Percentiles rank a stretch among this genome's conserved stretches.
phyloP scores from a whole-genome alignment of 768 basidiomycete species.

The Termitomyces sp. region DNA sequence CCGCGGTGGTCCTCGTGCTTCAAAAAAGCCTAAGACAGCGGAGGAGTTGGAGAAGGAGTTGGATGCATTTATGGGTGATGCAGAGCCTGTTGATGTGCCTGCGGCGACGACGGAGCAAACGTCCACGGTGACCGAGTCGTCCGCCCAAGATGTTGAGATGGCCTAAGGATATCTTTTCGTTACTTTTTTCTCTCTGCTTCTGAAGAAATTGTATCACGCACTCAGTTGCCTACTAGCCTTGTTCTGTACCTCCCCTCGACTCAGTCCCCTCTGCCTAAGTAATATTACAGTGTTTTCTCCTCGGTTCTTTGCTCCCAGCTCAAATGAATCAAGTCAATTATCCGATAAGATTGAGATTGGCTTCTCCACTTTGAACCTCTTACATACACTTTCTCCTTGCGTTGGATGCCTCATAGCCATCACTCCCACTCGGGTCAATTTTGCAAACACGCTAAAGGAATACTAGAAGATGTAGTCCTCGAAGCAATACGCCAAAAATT shows the following conservation, averaged over 20 bases:
- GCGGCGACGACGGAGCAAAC: slow-evolving; percentile 13
- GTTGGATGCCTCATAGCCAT: slow-evolving; percentile 59
- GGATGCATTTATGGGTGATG: slow-evolving; percentile 80
- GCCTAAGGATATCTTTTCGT: slow-evolving; percentile 19
- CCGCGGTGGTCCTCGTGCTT: slow-evolving; percentile 29
- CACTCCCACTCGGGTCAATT: slow-evolving; percentile 95
- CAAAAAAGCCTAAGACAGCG: slow-evolving; percentile 64
- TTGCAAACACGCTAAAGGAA: slow-evolving; percentile 84
- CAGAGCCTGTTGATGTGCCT: slow-evolving; percentile 23
- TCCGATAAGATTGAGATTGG: neutral
- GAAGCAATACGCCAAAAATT: slow-evolving; percentile 82
- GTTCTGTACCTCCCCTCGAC: slow-evolving; percentile 6
- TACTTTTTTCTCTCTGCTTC: neutral
- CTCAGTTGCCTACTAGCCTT: neutral
- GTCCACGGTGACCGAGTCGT: slow-evolving; percentile 6
- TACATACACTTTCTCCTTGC: too few species aligned
- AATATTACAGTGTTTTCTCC: neutral
- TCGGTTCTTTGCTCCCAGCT: too few species aligned
- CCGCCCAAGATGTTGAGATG: slow-evolving; percentile 54
- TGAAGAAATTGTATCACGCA: slow-evolving; percentile 4
- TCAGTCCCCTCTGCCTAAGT: neutral
- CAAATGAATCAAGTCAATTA: neutral
- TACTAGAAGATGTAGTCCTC: slow-evolving; percentile 74
- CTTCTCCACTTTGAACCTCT: too few species aligned
- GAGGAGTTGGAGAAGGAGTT: slow-evolving; percentile 87